Base-by-base conservation (phyloP, 2,329 filamentous ascomycete genomes). In the Fusarium paranaense region DNA sequence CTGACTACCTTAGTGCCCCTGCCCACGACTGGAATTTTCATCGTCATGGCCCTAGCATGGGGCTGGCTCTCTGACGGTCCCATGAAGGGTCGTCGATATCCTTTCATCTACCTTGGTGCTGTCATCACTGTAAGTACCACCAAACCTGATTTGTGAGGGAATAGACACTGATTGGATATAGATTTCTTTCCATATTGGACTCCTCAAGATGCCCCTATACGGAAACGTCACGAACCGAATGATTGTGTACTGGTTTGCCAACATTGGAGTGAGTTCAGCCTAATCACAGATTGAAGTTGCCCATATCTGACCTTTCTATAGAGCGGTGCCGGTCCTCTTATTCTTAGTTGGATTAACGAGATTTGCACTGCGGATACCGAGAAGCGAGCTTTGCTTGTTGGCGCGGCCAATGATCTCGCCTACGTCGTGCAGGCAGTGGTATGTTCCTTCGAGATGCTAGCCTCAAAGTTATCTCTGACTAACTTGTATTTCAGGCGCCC, bases 331-430 rank as follows among this genome's bases (percentile, higher is more conserved):
- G 74, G 75, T 2, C 75, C 72, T 30, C 72, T 77, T 0, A 76
- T 76, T 11, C 64, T 77, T 5, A 75, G 74, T 16, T 77, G 74
- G 74, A 75, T 76, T 14, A 76, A 76, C 20, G 74, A 77, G 20
- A 75, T 76, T 1, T 75, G 74, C 27, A 63, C 65, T 1, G 54
- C 60, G 6, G 75, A 77, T 66, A 76, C 75, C 1, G 75, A 77
- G 42, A 76, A 76, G 11, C 67, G 72, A 58, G 74, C 72, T 4
- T 25, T 77, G 1, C 52, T 77, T 9, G 74, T 77, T 11, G 67
- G 54, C 6, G 40, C 64, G 2, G 67, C 62, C 4, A 71, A 70
- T 8, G 67, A 70, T 14, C 47, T 71, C 1, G 69, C 69, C 3
- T 76, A 76, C 13, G 73, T 73, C 6, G 73, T 76, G 1, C 74